phyloP scores from a whole-genome alignment of 2,329 filamentous ascomycete species.

The Beauveria pseudobassiana region DNA sequence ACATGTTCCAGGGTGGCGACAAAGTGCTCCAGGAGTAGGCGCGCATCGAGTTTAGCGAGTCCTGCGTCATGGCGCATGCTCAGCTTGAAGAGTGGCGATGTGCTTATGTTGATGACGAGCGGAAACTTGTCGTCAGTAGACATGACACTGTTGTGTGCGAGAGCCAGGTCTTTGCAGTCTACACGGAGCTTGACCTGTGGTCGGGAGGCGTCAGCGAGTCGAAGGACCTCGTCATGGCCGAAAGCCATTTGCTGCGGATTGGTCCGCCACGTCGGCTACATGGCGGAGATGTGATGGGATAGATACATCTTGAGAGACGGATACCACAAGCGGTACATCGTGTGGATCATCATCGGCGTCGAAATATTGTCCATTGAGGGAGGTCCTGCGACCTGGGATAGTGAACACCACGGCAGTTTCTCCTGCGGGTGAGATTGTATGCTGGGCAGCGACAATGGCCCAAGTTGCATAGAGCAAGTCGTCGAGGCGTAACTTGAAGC shows the following conservation, averaged over 20 bases:
- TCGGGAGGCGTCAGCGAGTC: not conserved
- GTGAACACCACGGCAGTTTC: not conserved
- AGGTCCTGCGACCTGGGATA: not conserved
- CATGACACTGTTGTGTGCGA: not conserved
- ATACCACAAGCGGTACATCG: not conserved
- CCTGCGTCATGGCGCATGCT: not conserved
- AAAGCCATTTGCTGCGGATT: not conserved
- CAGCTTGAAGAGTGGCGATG: not conserved
- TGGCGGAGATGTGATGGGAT: not conserved
- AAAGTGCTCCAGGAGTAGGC: not conserved
- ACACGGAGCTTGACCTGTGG: not conserved
- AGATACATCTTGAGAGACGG: not conserved
- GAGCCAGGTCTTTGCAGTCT: not conserved
- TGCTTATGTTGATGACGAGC: not conserved
- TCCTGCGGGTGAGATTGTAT: not conserved
- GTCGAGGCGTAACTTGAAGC: not conserved
- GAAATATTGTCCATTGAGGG: not conserved
- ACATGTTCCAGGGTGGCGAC: not conserved
- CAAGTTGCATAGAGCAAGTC: not conserved
- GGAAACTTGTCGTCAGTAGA: not conserved
- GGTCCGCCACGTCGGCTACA: not conserved
- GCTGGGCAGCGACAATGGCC: not conserved
- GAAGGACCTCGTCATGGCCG: not conserved
- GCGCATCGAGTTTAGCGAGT: not conserved
- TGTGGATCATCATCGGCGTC: not conserved